phyloP scores from a whole-genome alignment of 495 filamentous ascomycete genomes.

The Corynascus novoguineensis region DNA sequence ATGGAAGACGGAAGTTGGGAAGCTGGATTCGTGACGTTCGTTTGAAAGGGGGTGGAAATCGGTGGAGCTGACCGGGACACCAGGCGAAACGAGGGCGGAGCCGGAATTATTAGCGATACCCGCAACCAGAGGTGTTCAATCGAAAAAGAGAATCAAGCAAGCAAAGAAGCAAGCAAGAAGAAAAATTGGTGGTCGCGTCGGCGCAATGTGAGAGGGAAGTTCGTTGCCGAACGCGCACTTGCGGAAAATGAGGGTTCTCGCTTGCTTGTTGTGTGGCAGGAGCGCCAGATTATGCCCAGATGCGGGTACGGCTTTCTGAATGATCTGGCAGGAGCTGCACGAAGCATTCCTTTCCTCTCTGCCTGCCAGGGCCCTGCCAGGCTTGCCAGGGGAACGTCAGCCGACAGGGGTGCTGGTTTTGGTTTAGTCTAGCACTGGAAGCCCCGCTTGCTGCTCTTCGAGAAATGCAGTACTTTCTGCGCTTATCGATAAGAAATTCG shows the following conservation, averaged over 20 bases:
- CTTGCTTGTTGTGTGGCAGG: slow-evolving; percentile 14
- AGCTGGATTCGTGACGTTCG: slow-evolving; percentile 13
- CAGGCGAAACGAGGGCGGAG: slow-evolving; percentile 10
- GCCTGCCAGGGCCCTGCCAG: background rate
- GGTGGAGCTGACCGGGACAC: slow-evolving; percentile 17
- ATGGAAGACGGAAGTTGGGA: slow-evolving; percentile 7
- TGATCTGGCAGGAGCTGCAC: slow-evolving; percentile 27
- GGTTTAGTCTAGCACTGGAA: slow-evolving; percentile 6
- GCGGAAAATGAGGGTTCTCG: slow-evolving; percentile 6
- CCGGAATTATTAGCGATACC: slow-evolving; percentile 4
- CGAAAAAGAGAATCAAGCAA: slow-evolving; percentile 1
- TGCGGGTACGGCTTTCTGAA: slow-evolving; percentile 21
- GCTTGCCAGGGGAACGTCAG: slow-evolving; percentile 15
- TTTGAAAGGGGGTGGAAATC: slow-evolving; percentile 22
- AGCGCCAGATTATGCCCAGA: background rate
- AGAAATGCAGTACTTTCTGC: background rate
- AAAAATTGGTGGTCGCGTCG: background rate
- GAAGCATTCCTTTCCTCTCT: slow-evolving; percentile 10
- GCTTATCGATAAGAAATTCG: slow-evolving; percentile 31
- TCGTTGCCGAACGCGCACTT: slow-evolving; percentile 14
- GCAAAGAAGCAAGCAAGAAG: slow-evolving; percentile 2
- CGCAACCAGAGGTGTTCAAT: slow-evolving; percentile 10
- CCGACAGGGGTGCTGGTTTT: slow-evolving; percentile 15
- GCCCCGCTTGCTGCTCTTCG: background rate
- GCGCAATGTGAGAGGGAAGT: background rate